Percentiles rank a stretch among this genome's conserved stretches.
phyloP scores from a whole-genome alignment of 2,329 filamentous ascomycete genomes.

The Aspergillus alliaceus region DNA sequence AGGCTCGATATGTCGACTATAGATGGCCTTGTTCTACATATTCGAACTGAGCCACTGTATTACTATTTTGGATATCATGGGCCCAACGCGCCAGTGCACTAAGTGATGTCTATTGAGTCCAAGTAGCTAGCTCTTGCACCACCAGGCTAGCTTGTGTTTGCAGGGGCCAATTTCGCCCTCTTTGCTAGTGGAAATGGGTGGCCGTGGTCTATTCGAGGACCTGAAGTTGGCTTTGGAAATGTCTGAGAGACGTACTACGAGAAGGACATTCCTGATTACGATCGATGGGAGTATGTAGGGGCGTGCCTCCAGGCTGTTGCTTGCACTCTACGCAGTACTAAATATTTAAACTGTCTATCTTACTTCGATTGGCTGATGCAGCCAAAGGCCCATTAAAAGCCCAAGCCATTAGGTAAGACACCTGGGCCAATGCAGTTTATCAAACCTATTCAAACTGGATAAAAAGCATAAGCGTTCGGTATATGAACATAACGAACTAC shows the following conservation, averaged over 20 bases:
- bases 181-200: conserved; percentile 6
- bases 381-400: no score
- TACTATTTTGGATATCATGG: not conserved
- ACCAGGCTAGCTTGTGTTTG: not conserved
- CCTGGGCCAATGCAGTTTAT: not conserved
- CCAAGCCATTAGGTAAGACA: not conserved
- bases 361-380: no score
- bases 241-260: conserved; percentile 2
- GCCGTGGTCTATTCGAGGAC: conserved; percentile 1
- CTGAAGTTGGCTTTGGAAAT: conserved; percentile 2
- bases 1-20: not conserved
- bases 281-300: not conserved
- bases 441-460: not conserved
- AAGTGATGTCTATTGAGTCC: not conserved
- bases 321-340: no score
- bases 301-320: no score
- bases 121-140: not conserved
- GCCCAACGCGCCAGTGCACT: not conserved
- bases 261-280: not conserved
- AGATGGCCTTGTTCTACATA: not conserved
- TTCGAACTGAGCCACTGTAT: not conserved
- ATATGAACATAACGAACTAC: not conserved
- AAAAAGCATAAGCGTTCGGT: not conserved
- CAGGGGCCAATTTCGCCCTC: conserved; percentile 1
- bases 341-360: no score